Percentiles rank a stretch among this genome's conserved stretches.
phyloP scores from a whole-genome alignment of 2,329 filamentous ascomycete species.

The Verticillium alfalfae region DNA sequence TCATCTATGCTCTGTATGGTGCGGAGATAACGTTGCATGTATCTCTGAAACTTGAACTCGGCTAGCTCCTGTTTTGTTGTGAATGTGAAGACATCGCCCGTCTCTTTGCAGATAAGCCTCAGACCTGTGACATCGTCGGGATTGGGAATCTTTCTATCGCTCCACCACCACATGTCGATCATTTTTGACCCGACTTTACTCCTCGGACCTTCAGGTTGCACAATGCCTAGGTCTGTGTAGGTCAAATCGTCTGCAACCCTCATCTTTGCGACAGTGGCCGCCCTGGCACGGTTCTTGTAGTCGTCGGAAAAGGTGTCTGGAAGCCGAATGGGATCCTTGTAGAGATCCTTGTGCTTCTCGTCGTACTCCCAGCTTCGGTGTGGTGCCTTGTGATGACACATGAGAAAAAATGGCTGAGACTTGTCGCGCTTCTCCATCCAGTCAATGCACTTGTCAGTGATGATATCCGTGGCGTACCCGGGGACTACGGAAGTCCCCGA shows the following conservation, averaged over 20 bases:
- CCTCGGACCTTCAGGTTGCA: conserved; percentile 43
- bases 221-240: conserved; percentile 39
- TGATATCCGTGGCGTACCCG: conserved; percentile 47
- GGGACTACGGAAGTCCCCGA: conserved; percentile 20
- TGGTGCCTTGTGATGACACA: conserved; percentile 53
- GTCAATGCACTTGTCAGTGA: conserved; percentile 41
- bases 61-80: conserved; percentile 31
- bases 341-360: conserved; percentile 40
- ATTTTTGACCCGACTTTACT: conserved; percentile 17
- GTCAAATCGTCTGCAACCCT: conserved; percentile 44
- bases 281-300: conserved; percentile 46
- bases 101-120: conserved; percentile 39
- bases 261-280: conserved; percentile 45
- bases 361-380: conserved; percentile 48
- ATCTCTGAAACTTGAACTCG: conserved; percentile 51
- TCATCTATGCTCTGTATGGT: conserved; percentile 48
- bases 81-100: conserved; percentile 40
- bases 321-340: conserved; percentile 34
- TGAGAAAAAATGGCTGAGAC: conserved; percentile 43
- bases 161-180: conserved; percentile 16
- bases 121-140: conserved; percentile 21
- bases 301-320: conserved; percentile 49
- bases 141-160: conserved; percentile 31
- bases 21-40: conserved; percentile 50
- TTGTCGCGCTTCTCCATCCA: conserved; percentile 27